Conservation (phyloP, 2,329 filamentous ascomycete species). For the Colletotrichum theobromicola region DNA sequence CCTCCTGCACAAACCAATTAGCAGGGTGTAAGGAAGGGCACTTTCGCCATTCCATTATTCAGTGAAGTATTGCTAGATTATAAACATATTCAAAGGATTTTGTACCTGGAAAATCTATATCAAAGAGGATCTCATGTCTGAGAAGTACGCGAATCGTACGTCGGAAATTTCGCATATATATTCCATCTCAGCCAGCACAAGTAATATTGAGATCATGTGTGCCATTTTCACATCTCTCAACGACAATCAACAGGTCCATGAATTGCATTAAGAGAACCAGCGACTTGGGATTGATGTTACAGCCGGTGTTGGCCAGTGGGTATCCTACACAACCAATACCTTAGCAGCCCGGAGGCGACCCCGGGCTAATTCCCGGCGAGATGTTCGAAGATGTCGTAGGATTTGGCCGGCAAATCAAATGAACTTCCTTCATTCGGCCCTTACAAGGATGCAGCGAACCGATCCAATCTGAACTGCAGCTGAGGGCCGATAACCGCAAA, state of each 20-base stretch:
- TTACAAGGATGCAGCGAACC: not conserved
- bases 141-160: no score
- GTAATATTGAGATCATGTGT: no score
- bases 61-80: no score
- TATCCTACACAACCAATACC: not conserved
- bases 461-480: not conserved
- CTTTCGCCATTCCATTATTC: no score
- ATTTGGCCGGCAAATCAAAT: not conserved
- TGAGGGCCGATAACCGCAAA: not conserved
- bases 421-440: not conserved
- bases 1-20: no score
- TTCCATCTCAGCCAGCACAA: no score
- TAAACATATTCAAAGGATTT: no score
- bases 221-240: no score
- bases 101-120: no score
- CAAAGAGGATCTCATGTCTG: no score
- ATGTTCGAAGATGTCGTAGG: not conserved
- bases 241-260: not conserved
- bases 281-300: accelerated
- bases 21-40: no score
- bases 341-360: not conserved
- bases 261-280: not conserved
- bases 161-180: no score
- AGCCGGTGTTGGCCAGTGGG: not conserved
- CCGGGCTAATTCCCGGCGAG: not conserved